Evolutionary conservation across 306 rosid genomes (phyloP), one percentile per base, ranked within the genome.

Genomic region (Aeschynomene evenia): DNA sequence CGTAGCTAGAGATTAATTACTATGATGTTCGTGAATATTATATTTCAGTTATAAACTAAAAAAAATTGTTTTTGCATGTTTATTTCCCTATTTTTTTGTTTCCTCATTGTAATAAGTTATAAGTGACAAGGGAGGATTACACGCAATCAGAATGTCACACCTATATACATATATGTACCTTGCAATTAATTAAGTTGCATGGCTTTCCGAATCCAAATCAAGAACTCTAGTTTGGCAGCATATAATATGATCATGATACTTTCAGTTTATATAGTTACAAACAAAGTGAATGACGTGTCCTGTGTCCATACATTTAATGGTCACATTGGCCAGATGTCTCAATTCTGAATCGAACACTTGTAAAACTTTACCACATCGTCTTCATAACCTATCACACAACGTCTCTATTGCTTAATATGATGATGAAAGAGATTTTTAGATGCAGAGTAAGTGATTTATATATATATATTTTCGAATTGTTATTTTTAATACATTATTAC

Each of bases 261-360:
- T 56, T 56, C 40, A 56, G 40, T 29, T 56, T 34, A 0, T 7
- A 55, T 26, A 7, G 19, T 28, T 33, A 33, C 31, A 33, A 33
- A 33, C 1, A 0, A 40, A n/a, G n/a, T n/a, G n/a, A n/a, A n/a
- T n/a, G n/a, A n/a, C n/a, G n/a, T n/a, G n/a, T n/a, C n/a, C n/a
- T 13, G 5, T 40, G 46, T 40, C n/a, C 18, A 40, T 13, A 40
- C 46, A 11, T 28, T 15, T 24, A 46, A 22, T 8, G 20, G 21
- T 21, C 28, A 66, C 45, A 29, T 46, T 48, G 11, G 26, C 18
- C 71, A 66, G 55, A 26, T 64, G 70, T 45, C 56, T 7, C 39
- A 23, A 43, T 45, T 15, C 39, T 43, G 26, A 20, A 2, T 5
- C 16, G 15, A 36, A 33, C 45, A 33, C 28, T 15, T 55, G 21